phyloP scores from a whole-genome alignment of 495 filamentous ascomycete genomes.

The Chlorociboria aeruginascens region DNA sequence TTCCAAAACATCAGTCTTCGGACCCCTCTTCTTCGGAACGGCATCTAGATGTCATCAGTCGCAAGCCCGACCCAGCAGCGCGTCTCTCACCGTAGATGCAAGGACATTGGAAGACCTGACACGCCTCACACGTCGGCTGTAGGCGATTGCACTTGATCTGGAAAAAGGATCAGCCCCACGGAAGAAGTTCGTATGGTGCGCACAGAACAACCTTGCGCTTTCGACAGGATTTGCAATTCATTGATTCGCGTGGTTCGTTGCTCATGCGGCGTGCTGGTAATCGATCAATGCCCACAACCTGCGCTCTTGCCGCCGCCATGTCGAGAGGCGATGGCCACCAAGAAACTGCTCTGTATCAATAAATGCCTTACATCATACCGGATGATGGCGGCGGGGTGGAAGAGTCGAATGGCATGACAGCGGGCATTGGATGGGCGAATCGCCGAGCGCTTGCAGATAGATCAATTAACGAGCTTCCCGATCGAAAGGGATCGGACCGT shows the following conservation, averaged over 20 bases:
- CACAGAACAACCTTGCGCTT: conserved; percentile 58
- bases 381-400: background rate
- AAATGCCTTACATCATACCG: conserved; percentile 8
- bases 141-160: conserved; percentile 82
- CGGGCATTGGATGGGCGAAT: background rate
- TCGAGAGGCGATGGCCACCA: background rate
- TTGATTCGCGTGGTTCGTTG: conserved; percentile 71
- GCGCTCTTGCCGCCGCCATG: conserved; percentile 37
- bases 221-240: conserved; percentile 90
- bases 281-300: conserved; percentile 78
- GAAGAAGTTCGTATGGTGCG: conserved; percentile 7
- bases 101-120: conserved; percentile 77
- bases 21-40: conserved; percentile 76
- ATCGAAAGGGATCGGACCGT: too few species aligned
- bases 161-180: conserved; percentile 12
- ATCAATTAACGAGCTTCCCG: too few species aligned
- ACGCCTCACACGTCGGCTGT: conserved; percentile 75
- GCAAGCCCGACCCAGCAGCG: background rate
- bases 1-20: conserved; percentile 80
- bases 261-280: conserved; percentile 56
- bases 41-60: conserved; percentile 45
- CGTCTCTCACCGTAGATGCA: conserved; percentile 66
- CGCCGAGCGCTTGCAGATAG: background rate
- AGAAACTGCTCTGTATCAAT: background rate
- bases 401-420: conserved; percentile 4